Base-by-base conservation (phyloP, 2,329 filamentous ascomycete genomes). In the Periconia sp. region DNA sequence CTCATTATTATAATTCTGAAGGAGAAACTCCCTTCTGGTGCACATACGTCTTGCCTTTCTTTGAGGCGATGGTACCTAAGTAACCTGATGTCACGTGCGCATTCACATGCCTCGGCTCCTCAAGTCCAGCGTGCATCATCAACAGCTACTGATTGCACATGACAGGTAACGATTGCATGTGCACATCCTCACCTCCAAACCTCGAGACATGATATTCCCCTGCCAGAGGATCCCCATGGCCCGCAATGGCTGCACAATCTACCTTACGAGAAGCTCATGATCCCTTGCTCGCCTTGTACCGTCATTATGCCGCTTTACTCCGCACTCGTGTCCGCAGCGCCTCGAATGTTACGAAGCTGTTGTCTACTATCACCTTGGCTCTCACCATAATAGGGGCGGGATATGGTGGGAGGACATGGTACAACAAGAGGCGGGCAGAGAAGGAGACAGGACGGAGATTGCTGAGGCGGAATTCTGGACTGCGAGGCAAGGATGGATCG, bases 401-500 rank as follows among this genome's bases (percentile, higher is more conserved):
- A 42, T 91, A 89, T 74, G 91, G 91, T 47, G 83, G 84, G n/a
- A 84, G 86, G 46, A 83, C 82, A 48, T 89, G 87, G 82, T 92
- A 89, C 81, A 85, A 80, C 63, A 83, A 79, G 43, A 80, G 84
- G 47, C 83, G 82, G 35, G 85, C 84, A 52, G 92, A 97, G 71
- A 85, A 83, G 54, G 91, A 94, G 58, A 87, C 91, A 57, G 92
- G 92, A 4, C 80, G 83, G 50, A 87, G 88, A 53, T 79, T 99
- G 39, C 76, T 97, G 51, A 84, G 94, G 44, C 87, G 89, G 47
- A 99, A 99, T 72, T 97, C 92, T 22, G 95, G 91, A 61, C 78
- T 97, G 50, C 84, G 88, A 71, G 90, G 92, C 59, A 96, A 96
- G 73, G 94, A 97, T 77, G 94, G 94, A 36, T 92, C 90, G 35